Evolutionary conservation across 2,329 filamentous ascomycete genomes (phyloP), one percentile per base, ranked within the genome.

Genomic region (Venturia nashicola): DNA sequence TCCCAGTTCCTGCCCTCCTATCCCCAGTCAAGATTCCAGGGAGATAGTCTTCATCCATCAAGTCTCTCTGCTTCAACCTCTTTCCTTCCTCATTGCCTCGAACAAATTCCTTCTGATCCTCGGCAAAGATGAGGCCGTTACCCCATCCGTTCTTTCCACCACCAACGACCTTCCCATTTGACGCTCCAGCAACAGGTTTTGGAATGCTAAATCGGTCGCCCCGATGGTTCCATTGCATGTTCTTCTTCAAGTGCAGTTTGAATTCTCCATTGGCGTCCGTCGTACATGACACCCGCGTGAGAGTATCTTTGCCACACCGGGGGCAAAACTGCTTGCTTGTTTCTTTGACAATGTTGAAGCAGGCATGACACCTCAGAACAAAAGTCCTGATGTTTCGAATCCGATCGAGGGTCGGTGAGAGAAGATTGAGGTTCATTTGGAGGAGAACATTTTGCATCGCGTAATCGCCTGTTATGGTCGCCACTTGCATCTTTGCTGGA

Each of bases 381-480:
- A 90, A 96, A 14, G 89, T 93, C 74, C 91, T 93, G 68, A 97
- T 83, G 65, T 89, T 86, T 44, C 86, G 88, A 72, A 99, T 91
- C 70, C 91, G 86, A 67, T 89, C 83, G 66, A 97, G 80, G 18
- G 85, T 83, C 0, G 90, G 83, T 0, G 92, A 91, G 65, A 97
- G 82, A 12, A 97, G 84, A 72, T 94, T 90, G 60, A 99, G 84
- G 77, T 97, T 96, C 80, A 97, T 95, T 69, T 95, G 90, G 5
- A 99, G 82, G 1, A 94, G 84, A 8, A 97, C 91, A 73, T 97
- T 97, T 78, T 97, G 93, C 90, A 99, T 96, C 64, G 94, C 93
- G 76, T 90, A 97, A 79, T 99, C 94, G 64, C 89, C 91, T 1
- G 94, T 97, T 72, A 97, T 87, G 55, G 93, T 86, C n/a, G 91